Percentiles rank a stretch among this genome's conserved stretches.
Conservation (phyloP, 2,329 filamentous ascomycete genomes). For the Calcarisporium arbuscula region DNA sequence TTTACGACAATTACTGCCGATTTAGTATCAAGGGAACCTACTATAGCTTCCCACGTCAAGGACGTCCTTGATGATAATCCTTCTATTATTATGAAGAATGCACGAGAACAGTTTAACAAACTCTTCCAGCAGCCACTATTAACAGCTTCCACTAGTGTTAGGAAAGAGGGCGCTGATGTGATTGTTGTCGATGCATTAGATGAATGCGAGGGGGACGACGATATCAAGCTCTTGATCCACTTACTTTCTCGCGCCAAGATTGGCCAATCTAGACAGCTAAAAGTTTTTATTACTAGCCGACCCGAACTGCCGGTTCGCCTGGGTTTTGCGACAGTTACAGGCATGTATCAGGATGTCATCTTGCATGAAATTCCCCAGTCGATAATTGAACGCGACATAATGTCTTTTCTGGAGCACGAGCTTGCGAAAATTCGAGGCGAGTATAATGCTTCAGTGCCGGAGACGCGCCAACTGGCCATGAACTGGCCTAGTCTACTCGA, state of each 20-base stretch:
- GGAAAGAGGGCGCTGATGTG: constrained; percentile 5
- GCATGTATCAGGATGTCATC: constrained; percentile 15
- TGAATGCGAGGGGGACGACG: constrained; percentile 18
- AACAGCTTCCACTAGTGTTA: background rate
- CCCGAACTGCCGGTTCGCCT: constrained; percentile 29
- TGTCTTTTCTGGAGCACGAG: constrained; percentile 22
- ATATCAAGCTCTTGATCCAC: constrained; percentile 25
- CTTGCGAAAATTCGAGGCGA: constrained; percentile 21
- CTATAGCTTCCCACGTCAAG: constrained; percentile 17
- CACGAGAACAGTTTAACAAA: constrained; percentile 30
- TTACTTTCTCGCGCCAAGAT: constrained; percentile 9
- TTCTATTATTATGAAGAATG: constrained; percentile 17
- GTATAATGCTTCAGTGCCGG: constrained; percentile 11
- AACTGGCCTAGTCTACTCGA: constrained; percentile 21
- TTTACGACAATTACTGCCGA: constrained; percentile 33
- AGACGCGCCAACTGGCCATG: constrained; percentile 7
- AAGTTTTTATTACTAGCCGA: constrained; percentile 33
- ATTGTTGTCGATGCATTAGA: constrained; percentile 28
- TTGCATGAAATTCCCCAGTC: constrained; percentile 28
- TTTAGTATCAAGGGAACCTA: constrained; percentile 20
- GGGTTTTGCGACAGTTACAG: constrained; percentile 23
- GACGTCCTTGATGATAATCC: constrained; percentile 22
- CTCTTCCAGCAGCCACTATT: constrained; percentile 28
- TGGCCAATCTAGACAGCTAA: constrained; percentile 15
- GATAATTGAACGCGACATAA: constrained; percentile 30